Evolutionary conservation across 2,329 filamentous ascomycete species (phyloP), one percentile per base, ranked within the genome.

Genomic region (Xylaria sp.): DNA sequence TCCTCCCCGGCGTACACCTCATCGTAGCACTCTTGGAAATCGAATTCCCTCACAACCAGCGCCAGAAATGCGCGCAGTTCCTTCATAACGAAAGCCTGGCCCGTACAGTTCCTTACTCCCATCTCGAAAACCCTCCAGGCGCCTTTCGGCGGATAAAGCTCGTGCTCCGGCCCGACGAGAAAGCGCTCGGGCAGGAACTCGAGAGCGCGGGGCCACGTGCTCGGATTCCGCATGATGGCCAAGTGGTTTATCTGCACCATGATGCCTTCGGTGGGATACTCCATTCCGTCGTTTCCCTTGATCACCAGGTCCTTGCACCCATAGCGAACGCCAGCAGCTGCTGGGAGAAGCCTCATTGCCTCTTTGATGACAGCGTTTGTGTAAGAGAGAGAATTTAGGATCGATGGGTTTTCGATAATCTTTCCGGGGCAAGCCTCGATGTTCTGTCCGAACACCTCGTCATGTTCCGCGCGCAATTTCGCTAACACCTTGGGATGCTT

Each of bases 101-200:
- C 88, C 9, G 88, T 83, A 72, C 87, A 90, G 60, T 84, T 85
- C 12, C 87, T 76, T 1, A 82, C 80, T 0, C 88, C 87, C 64
- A 83, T 80, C 71, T 86, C 85, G 74, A 90, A 90, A 0, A 85
- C 81, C 8, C 86, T 81, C 81, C 82, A 89, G 0, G 86, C 87
- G 50, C 82, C 81, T 58, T 83, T 81, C 55, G 75, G 69, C 39
- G 78, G 77, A 64, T 78, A 75, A 45, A 77, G 76, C 70, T 75
- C 75, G 71, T 82, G 73, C 17, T 73, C 78, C 0, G 76, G 76
- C 9, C 72, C 76, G 4, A 77, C 77, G 42, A 83, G 75, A 76
- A 79, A 87, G 6, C 85, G 82, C 53, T 86, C 84, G 0, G 82
- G 85, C 3, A 85, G 67, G 72, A 85, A 87, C 12, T 79, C 76